These are phyloP conservation scores for Rhododendron mucronatum DNA, from an alignment of 148 eudicot genomes.

Conservation along the genomic window DNA sequence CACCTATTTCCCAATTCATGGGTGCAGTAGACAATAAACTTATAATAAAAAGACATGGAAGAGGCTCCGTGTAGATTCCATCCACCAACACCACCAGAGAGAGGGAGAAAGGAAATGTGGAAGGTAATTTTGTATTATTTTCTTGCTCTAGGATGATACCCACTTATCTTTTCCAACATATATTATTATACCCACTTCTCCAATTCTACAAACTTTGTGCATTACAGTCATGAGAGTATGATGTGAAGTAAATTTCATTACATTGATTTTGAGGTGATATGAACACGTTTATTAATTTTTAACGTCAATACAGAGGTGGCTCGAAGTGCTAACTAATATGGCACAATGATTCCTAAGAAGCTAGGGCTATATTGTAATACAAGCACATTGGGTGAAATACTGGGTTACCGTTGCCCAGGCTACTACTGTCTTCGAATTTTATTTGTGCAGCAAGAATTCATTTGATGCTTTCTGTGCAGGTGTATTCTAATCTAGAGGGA, in stretches of 20 bases:
- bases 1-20: not conserved
- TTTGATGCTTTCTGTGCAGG: conserved; percentile 29
- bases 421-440: not conserved
- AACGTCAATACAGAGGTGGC: not conserved
- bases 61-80: not conserved
- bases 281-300: not conserved
- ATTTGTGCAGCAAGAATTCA: not conserved
- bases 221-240: not conserved
- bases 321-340: not conserved
- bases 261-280: not conserved
- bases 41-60: not conserved
- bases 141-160: not conserved
- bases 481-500: conserved; percentile 59
- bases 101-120: not conserved
- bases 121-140: not conserved
- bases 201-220: not conserved
- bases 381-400: not conserved
- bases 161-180: not conserved
- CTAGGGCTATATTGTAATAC: not conserved
- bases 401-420: not conserved
- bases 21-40: not conserved
- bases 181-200: not conserved
- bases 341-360: not conserved
- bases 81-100: not conserved
- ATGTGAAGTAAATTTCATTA: not conserved